phyloP scores from a whole-genome alignment of 2,329 filamentous ascomycete species.

The Claviceps fusiformis region DNA sequence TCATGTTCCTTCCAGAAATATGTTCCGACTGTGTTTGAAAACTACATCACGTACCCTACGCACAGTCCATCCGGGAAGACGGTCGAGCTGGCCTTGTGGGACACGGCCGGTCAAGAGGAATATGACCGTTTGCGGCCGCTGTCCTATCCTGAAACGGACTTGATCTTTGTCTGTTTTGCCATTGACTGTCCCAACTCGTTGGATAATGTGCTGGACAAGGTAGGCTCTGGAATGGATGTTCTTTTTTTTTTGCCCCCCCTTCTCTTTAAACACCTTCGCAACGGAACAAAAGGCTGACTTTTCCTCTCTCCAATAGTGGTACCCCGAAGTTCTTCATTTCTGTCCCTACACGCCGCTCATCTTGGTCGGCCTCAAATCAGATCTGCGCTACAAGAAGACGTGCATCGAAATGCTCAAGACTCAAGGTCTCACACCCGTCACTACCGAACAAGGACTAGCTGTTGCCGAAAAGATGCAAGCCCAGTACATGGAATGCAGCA shows the following conservation, averaged over 20 bases:
- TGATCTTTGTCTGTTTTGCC: constrained; percentile 97
- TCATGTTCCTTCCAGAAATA: constrained; percentile 77
- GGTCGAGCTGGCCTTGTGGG: constrained; percentile 94
- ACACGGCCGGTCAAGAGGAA: constrained; percentile 96
- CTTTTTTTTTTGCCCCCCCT: too few species aligned
- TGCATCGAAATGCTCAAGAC: constrained; percentile 99
- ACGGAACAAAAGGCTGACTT: constrained; percentile 1
- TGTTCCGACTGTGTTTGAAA: constrained; percentile 96
- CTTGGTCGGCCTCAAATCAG: constrained; percentile 91
- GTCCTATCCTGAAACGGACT: constrained; percentile 94
- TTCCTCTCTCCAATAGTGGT: constrained; percentile 54
- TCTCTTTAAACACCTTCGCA: too few species aligned
- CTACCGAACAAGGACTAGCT: constrained; percentile 71
- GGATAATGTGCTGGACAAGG: constrained; percentile 98
- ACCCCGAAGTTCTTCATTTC: constrained; percentile 96
- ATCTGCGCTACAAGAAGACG: constrained; percentile 86
- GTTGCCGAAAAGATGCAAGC: constrained; percentile 92
- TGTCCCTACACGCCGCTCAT: constrained; percentile 94
- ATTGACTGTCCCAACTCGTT: constrained; percentile 97
- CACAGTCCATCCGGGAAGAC: constrained; percentile 83
- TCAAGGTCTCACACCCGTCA: constrained; percentile 90
- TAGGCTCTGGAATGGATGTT: too few species aligned
- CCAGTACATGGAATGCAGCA: constrained; percentile 95
- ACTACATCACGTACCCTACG: constrained; percentile 96
- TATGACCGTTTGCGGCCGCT: constrained; percentile 92